Evolutionary conservation across 2,329 filamentous ascomycete genomes (phyloP), one percentile per base, ranked within the genome.

Genomic region (Botrytis cinerea): DNA sequence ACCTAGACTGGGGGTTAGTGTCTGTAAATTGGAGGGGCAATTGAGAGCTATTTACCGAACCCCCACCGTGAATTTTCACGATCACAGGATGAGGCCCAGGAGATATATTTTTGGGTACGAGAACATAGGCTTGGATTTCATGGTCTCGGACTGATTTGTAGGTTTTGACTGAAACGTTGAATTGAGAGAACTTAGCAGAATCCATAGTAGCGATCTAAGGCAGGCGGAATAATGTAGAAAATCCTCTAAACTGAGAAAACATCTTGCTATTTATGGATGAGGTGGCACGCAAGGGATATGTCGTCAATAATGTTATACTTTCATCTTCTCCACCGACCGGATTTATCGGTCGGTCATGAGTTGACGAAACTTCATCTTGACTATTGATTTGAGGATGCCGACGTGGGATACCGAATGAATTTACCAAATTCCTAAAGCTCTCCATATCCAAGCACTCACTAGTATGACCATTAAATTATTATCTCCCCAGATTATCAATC

Each of bases 121-220:
- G 20, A 16, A 66, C 48, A 18, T 66, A 48, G 43, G 43, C 28
- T 35, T 66, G 62, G 20, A 35, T 66, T 46, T 66, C 28, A 66
- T 48, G 62, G 10, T 48, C 46, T 25, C 22, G 62, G 9, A 66
- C 20, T 9, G 43, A 48, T 22, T 66, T 48, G 20, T 35, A 66
- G 6, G 43, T 48, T 45, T 48, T 40, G 28, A 48, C 20, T 2
- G 28, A 66, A 45, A 66, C 8, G 28, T 48, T 45, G 62, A 66
- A 66, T 48, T 25, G 40, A 28, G 61, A 45, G 61, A 63, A 63
- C 43, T 28, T 48, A 4, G 43, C 25, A 66, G 62, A 66, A 66
- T 66, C 43, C 28, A 66, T 66, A 22, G 14, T 48, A 28, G 22
- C 32, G 12, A 35, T 25, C 16, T 5, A 45, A 25, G 12, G 16